Conservation (phyloP, 139 green algal genomes). For the Astrephomene gubernaculifera region DNA sequence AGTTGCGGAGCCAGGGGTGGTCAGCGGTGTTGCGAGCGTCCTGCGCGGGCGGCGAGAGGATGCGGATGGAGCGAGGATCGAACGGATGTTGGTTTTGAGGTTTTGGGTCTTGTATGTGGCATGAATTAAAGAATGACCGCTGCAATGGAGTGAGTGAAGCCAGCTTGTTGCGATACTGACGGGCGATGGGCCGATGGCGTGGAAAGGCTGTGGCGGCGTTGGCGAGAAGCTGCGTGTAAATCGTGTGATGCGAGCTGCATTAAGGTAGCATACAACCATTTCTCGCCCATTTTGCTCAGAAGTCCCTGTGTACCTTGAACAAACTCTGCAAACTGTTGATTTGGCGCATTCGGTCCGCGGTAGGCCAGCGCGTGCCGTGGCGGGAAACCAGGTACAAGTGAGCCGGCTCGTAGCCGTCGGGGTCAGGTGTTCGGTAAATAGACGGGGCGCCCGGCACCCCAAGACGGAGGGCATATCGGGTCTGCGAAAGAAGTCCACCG, state of each 20-base stretch:
- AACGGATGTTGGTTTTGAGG: too few relatives aligned
- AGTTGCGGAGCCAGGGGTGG: constrained; percentile 53
- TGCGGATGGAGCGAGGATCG: not conserved
- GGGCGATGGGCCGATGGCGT: too few relatives aligned
- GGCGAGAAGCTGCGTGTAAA: too few relatives aligned
- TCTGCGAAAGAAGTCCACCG: too few relatives aligned
- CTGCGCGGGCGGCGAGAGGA: not conserved
- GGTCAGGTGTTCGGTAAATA: constrained; percentile 52
- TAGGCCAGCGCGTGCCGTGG: constrained; percentile 61
- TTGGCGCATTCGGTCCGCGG: constrained; percentile 43
- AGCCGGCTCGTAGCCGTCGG: constrained; percentile 46
- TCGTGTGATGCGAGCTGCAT: too few relatives aligned
- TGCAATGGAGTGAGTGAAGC: too few relatives aligned
- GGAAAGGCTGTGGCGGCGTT: too few relatives aligned
- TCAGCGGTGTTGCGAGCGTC: constrained; percentile 30
- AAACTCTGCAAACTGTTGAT: constrained; percentile 48
- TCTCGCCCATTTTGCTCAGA: too few relatives aligned
- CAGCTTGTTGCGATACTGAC: too few relatives aligned
- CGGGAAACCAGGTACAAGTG: constrained; percentile 54
- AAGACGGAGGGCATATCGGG: constrained; percentile 44
- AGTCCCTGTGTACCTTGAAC: constrained; percentile 50
- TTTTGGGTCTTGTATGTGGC: too few relatives aligned
- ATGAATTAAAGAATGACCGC: too few relatives aligned
- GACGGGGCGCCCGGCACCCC: constrained; percentile 37
- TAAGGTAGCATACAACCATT: too few relatives aligned